Evolutionary conservation across 2,329 filamentous ascomycete genomes (phyloP).

Genomic region (Mollisiaceae sp.): DNA sequence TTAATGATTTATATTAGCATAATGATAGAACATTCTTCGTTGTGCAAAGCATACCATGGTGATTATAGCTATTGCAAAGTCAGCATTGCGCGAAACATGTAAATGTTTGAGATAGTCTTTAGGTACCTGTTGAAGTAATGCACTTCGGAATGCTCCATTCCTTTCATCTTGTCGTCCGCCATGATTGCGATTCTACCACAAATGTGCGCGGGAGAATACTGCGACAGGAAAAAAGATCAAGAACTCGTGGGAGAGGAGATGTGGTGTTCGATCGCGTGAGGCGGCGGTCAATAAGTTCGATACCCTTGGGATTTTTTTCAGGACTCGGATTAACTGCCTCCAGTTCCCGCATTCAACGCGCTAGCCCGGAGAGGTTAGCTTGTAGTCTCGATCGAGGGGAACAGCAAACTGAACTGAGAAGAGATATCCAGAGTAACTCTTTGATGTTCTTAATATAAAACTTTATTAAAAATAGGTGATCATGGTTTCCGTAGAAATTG

Average conservation of each 20-base stretch:
- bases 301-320: not conserved
- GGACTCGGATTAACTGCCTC: not conserved
- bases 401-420: not conserved
- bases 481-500: no score
- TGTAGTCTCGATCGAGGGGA: not conserved
- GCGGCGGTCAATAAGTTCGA: constrained; percentile 16
- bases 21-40: constrained; percentile 23
- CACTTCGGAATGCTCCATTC: constrained; percentile 72
- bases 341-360: not conserved
- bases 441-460: no score
- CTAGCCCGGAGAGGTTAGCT: not conserved
- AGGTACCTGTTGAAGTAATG: constrained; percentile 97
- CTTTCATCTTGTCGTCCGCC: constrained; percentile 58
- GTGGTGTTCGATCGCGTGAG: constrained; percentile 19
- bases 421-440: not conserved
- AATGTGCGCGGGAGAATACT: constrained; percentile 9
- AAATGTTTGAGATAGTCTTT: constrained; percentile 32
- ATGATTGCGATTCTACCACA: constrained; percentile 34
- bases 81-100: constrained; percentile 25
- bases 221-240: constrained; percentile 14
- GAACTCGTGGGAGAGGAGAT: constrained; percentile 7
- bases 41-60: constrained; percentile 76
- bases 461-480: no score
- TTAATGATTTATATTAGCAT: constrained; percentile 49
- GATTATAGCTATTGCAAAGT: constrained; percentile 77